Conservation (phyloP, 2,329 filamentous ascomycete species). For the Rutstroemia sp. region DNA sequence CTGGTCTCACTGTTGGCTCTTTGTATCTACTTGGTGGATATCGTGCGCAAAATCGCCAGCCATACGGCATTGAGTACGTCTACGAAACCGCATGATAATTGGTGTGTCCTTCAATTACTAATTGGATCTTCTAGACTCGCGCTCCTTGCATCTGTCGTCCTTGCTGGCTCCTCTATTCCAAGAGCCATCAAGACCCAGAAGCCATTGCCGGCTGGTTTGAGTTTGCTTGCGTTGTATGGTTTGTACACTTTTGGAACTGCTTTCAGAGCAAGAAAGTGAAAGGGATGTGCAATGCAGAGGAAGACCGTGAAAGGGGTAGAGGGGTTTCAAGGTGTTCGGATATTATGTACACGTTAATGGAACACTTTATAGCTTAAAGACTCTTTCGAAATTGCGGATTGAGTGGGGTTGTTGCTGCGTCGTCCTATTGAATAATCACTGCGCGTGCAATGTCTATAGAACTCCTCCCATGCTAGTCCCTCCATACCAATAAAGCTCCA, state of each 20-base stretch:
- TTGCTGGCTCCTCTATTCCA: conserved; percentile 79
- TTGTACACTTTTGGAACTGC: conserved; percentile 73
- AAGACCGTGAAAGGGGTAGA: not conserved
- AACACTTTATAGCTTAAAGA: not conserved
- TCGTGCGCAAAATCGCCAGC: conserved; percentile 64
- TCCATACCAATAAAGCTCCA: too few species aligned
- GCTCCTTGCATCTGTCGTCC: conserved; percentile 78
- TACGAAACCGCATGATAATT: not conserved
- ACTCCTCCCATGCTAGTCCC: too few species aligned
- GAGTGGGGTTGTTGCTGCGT: too few species aligned
- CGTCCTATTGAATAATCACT: too few species aligned
- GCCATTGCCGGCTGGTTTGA: conserved; percentile 75
- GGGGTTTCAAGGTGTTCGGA: not conserved
- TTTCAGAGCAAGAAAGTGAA: conserved; percentile 33
- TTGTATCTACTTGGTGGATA: conserved; percentile 72
- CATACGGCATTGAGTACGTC: conserved; percentile 67
- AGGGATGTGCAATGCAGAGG: conserved; percentile 20
- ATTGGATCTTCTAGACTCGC: conserved; percentile 42
- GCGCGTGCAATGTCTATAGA: too few species aligned
- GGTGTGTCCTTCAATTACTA: not conserved
- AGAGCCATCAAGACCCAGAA: conserved; percentile 78
- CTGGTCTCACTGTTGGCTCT: conserved; percentile 74
- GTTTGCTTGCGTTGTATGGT: conserved; percentile 71
- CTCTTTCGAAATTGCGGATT: not conserved
- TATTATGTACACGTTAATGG: not conserved